A percentile compares a stretch with the other conserved stretches of the same genome.
Conservation (phyloP, 192 early-diverging fungal genomes). For the Backusella tarrabulga region DNA sequence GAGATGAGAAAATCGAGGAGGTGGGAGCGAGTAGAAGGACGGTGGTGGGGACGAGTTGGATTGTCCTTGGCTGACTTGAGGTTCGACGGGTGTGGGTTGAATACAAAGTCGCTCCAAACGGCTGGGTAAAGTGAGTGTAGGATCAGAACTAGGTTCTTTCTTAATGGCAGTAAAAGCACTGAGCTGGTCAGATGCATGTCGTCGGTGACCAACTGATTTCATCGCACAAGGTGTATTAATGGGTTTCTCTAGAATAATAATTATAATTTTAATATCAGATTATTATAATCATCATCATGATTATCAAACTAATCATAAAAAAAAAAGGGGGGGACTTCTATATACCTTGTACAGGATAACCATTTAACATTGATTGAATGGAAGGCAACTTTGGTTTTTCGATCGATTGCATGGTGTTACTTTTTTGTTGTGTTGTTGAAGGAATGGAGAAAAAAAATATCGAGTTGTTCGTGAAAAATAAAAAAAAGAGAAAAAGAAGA, state of each 20-base stretch:
- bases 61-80: neutral
- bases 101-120: constrained; percentile 14
- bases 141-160: constrained; percentile 16
- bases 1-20: neutral
- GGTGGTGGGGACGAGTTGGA: constrained; percentile 8
- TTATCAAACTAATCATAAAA: neutral
- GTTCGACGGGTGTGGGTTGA: constrained; percentile 23
- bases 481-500: constrained; percentile 1
- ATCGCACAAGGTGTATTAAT: neutral
- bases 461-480: neutral
- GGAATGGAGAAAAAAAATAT: constrained; percentile 14
- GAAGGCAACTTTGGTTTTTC: constrained; percentile 65
- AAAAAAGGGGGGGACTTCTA: neutral
- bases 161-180: constrained; percentile 66
- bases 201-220: constrained; percentile 13
- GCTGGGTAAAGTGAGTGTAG: neutral
- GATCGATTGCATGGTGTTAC: constrained; percentile 66
- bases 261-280: neutral
- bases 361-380: constrained; percentile 55
- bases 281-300: neutral
- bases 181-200: constrained; percentile 22
- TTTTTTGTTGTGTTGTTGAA: constrained; percentile 5
- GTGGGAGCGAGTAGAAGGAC: neutral
- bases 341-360: neutral
- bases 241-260: neutral